Evolutionary conservation across 345 rosid genomes (phyloP).

Genomic region (Gossypium thurberi): DNA sequence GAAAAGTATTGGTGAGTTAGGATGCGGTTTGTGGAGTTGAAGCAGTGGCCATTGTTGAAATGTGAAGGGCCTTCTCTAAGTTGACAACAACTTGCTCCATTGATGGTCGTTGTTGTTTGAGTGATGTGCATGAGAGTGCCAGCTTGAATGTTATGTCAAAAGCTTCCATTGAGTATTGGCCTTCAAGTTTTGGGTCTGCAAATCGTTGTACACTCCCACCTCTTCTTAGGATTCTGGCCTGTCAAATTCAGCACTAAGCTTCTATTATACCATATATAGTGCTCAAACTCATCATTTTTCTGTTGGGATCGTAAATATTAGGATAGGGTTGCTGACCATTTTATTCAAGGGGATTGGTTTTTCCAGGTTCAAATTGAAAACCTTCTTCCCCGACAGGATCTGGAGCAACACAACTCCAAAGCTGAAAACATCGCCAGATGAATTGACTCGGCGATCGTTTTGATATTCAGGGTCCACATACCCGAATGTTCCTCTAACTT

Average conservation of each 20-base stretch:
- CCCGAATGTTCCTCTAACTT: slow-evolving; percentile 51
- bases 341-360: slow-evolving; percentile 39
- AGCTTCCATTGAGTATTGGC: slow-evolving; percentile 41
- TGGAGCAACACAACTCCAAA: slow-evolving; percentile 45
- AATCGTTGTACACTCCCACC: slow-evolving; percentile 30
- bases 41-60: slow-evolving; percentile 22
- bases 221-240: slow-evolving; percentile 39
- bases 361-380: slow-evolving; percentile 33
- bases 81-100: slow-evolving; percentile 34
- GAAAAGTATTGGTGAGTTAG: not conserved
- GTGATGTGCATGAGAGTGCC: slow-evolving; percentile 41
- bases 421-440: slow-evolving; percentile 48
- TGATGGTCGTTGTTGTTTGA: slow-evolving; percentile 34
- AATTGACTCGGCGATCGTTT: slow-evolving; percentile 11
- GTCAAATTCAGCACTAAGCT: slow-evolving; percentile 5
- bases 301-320: not conserved
- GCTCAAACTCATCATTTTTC: too few species aligned
- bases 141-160: slow-evolving; percentile 30
- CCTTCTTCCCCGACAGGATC: slow-evolving; percentile 42
- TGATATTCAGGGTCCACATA: slow-evolving; percentile 35
- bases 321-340: slow-evolving; percentile 26
- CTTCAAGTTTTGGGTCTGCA: slow-evolving; percentile 41
- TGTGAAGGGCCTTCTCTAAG: slow-evolving; percentile 39
- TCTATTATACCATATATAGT: not conserved
- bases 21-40: slow-evolving; percentile 15